Conservation (phyloP, 2,329 filamentous ascomycete genomes). For the Cladosporium cucumerinum region DNA sequence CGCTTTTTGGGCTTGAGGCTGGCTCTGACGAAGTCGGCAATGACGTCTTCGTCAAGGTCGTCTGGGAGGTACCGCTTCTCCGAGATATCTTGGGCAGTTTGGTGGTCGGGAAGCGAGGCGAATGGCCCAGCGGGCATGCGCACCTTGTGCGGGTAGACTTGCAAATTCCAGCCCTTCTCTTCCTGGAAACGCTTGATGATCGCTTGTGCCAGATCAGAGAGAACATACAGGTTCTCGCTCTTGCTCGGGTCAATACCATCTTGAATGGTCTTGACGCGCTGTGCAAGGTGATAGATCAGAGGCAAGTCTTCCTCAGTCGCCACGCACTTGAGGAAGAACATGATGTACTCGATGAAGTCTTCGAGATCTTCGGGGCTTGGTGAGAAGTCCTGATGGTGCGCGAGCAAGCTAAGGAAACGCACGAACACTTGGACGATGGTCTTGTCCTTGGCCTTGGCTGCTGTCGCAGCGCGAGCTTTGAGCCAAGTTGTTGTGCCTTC, state of each 20-base stretch:
- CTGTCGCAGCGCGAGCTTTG: constrained; percentile 70
- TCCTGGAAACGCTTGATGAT: constrained; percentile 85
- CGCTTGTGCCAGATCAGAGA: constrained; percentile 82
- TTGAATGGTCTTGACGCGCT: constrained; percentile 84
- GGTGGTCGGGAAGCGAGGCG: constrained; percentile 68
- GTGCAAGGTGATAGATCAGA: constrained; percentile 85
- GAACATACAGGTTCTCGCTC: constrained; percentile 74
- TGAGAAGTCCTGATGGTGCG: constrained; percentile 89
- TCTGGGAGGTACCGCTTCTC: constrained; percentile 81
- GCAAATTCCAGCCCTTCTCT: constrained; percentile 77
- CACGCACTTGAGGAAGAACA: constrained; percentile 82
- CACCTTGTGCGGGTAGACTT: constrained; percentile 77
- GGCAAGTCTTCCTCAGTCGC: constrained; percentile 84
- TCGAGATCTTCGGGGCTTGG: constrained; percentile 63
- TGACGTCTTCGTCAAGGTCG: constrained; percentile 64
- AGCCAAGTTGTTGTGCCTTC: constrained; percentile 83
- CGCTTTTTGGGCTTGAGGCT: constrained; percentile 60
- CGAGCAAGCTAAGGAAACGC: constrained; percentile 79
- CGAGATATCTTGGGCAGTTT: constrained; percentile 77
- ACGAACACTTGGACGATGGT: constrained; percentile 78
- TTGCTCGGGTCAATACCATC: constrained; percentile 69
- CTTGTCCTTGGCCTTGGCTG: constrained; percentile 52
- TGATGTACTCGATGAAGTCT: constrained; percentile 82
- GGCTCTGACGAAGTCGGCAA: constrained; percentile 73
- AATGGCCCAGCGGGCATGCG: constrained; percentile 79